Conservation (phyloP, 202 grass and related monocot genomes). For the Setaria italica region DNA sequence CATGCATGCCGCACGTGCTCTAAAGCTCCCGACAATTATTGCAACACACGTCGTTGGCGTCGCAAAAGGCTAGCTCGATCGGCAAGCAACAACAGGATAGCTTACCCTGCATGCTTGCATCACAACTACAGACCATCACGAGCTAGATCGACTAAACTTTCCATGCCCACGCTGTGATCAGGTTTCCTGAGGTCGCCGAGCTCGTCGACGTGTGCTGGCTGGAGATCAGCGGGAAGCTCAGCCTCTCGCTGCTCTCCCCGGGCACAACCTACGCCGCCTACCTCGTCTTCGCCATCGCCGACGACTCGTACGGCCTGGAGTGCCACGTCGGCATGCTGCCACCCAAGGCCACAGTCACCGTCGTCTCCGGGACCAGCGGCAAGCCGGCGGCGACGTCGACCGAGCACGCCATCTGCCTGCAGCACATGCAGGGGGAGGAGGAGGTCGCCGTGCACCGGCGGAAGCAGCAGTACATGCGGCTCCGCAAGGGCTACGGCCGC, state of each 20-base stretch:
- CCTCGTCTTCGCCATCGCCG: constrained; percentile 65
- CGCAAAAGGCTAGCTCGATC: neutral
- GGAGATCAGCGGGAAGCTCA: constrained; percentile 68
- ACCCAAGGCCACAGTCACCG: constrained; percentile 51
- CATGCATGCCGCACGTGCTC: neutral
- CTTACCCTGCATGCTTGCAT: neutral
- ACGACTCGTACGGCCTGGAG: constrained; percentile 62
- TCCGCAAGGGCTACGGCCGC: constrained; percentile 33
- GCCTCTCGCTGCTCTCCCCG: constrained; percentile 56
- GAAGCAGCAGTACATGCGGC: constrained; percentile 46
- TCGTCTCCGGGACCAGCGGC: neutral
- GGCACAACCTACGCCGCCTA: constrained; percentile 62
- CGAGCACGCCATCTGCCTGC: constrained; percentile 53
- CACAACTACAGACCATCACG: neutral
- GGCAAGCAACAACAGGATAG: neutral
- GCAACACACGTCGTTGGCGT: neutral
- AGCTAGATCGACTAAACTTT: neutral
- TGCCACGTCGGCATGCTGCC: constrained; percentile 56
- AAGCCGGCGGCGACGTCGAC: neutral
- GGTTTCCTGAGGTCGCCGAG: constrained; percentile 83
- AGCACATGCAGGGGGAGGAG: constrained; percentile 61
- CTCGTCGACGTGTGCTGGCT: constrained; percentile 75
- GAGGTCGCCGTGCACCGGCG: constrained; percentile 45
- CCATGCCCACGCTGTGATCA: constrained; percentile 23
- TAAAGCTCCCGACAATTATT: neutral